Evolutionary conservation across 192 early-diverging fungal species (phyloP).

Genomic region (Kappamyces sp.): DNA sequence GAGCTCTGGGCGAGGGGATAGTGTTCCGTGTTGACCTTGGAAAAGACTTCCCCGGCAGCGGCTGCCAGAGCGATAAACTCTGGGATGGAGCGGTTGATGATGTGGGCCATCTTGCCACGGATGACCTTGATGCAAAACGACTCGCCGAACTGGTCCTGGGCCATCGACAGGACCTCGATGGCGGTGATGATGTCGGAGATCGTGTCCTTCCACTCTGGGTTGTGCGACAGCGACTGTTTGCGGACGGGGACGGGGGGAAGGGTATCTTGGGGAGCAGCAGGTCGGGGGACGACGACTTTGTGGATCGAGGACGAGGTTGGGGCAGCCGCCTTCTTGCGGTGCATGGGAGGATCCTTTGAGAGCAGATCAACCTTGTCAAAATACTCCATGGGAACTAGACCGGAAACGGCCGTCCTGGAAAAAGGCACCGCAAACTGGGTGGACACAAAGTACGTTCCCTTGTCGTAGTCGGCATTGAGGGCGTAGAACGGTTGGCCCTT

Average conservation of each 20-base stretch:
- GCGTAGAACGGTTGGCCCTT: constrained; percentile 47
- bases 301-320: not conserved
- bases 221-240: constrained; percentile 3
- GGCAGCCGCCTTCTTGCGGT: constrained; percentile 3
- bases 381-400: constrained; percentile 38
- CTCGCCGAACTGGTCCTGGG: not conserved
- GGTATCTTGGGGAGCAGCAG: not conserved
- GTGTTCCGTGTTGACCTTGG: not conserved
- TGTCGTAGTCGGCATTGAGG: constrained; percentile 29
- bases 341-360: constrained; percentile 23
- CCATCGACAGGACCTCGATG: not conserved
- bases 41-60: not conserved
- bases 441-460: constrained; percentile 42
- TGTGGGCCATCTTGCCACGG: constrained; percentile 5
- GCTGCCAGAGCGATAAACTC: constrained; percentile 9
- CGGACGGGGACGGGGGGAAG: constrained; percentile 4
- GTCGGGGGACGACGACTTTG: not conserved
- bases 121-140: constrained; percentile 10
- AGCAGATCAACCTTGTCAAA: constrained; percentile 41
- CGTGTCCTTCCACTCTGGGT: constrained; percentile 13
- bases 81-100: constrained; percentile 4
- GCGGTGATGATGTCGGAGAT: constrained; percentile 3
- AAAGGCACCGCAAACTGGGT: constrained; percentile 49
- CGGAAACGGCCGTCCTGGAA: constrained; percentile 39
- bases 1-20: constrained; percentile 7